Conservation (phyloP, 257 asterid species). For the Capsicum rhomboideum region DNA sequence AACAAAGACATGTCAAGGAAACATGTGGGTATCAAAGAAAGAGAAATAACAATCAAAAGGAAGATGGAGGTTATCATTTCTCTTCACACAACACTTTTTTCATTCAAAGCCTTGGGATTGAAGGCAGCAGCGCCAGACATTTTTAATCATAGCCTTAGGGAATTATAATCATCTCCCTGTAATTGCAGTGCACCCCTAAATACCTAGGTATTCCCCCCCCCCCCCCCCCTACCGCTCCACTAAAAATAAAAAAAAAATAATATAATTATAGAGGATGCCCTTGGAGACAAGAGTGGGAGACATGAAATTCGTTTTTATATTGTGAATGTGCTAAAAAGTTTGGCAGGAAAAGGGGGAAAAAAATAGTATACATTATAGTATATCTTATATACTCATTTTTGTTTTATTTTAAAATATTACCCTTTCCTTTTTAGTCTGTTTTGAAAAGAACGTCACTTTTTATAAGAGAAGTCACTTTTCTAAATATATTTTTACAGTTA, state of each 20-base stretch:
- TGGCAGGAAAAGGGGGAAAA: conserved; percentile 13
- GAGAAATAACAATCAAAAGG: conserved; percentile 12
- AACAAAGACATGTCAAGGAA: conserved; percentile 28
- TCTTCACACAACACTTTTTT: conserved; percentile 38
- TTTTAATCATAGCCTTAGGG: conserved; percentile 31
- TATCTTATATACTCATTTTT: neutral
- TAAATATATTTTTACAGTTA: neutral
- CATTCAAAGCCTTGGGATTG: conserved; percentile 67
- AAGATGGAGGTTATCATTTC: conserved; percentile 53
- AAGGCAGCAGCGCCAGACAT: conserved; percentile 32
- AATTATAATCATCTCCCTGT: conserved; percentile 36
- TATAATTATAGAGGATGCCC: neutral
- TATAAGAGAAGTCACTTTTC: no score
- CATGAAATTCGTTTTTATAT: conserved; percentile 1
- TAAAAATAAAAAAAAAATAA: neutral
- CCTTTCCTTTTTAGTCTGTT: neutral
- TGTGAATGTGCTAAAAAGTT: conserved; percentile 30
- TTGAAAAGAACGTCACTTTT: neutral
- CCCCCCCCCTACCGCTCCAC: neutral
- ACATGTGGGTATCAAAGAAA: conserved; percentile 42
- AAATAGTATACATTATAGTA: neutral
- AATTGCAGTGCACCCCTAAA: conserved; percentile 18
- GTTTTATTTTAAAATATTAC: neutral
- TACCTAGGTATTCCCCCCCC: neutral
- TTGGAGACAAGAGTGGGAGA: conserved; percentile 7